Conservation (phyloP, 306 rosid species). For the Medicago arabica region DNA sequence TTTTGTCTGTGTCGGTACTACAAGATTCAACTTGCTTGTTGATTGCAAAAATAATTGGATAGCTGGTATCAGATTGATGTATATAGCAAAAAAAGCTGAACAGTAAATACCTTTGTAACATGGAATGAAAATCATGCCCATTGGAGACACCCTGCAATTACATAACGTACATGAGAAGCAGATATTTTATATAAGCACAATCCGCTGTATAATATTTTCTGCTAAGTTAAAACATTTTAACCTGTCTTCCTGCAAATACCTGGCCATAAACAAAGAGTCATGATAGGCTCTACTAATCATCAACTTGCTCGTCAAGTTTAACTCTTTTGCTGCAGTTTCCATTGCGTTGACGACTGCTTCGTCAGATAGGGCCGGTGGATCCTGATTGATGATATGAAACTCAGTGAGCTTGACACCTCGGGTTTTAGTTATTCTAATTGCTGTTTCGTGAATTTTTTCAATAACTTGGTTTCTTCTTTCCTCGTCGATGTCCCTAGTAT, state of each 20-base stretch:
- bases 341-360: constrained; percentile 68
- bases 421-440: constrained; percentile 62
- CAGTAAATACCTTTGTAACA: constrained; percentile 81
- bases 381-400: constrained; percentile 82
- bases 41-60: constrained; percentile 19
- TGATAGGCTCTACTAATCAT: constrained; percentile 98
- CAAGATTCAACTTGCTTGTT: not conserved
- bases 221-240: constrained; percentile 22
- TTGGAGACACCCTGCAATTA: constrained; percentile 78
- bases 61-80: constrained; percentile 1
- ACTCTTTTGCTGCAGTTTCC: constrained; percentile 75
- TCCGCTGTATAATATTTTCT: constrained; percentile 10
- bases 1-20: not conserved
- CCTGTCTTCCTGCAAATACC: constrained; percentile 57
- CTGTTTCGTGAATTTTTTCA: constrained; percentile 77
- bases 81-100: not conserved
- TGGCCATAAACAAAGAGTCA: constrained; percentile 92
- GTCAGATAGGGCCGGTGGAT: constrained; percentile 89
- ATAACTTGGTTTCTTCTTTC: constrained; percentile 78
- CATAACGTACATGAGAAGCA: constrained; percentile 37
- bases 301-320: constrained; percentile 78
- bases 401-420: constrained; percentile 77
- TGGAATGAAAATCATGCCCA: constrained; percentile 98
- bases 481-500: constrained; percentile 91
- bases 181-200: constrained; percentile 22